Base-by-base conservation (phyloP, 805 yeast genomes). In the Saccharomycopsis schoenii region DNA sequence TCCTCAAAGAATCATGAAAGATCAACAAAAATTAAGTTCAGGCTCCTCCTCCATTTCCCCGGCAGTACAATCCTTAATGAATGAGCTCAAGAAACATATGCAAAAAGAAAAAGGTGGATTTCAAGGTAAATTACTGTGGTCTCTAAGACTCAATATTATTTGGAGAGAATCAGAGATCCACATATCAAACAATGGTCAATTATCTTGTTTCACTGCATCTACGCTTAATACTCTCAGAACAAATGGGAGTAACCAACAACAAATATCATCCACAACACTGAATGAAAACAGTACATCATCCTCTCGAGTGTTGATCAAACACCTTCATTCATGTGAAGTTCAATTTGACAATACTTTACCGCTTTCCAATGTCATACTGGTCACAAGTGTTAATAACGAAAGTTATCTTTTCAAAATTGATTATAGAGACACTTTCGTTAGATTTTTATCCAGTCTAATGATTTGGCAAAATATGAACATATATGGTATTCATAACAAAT, bases 381-480 rank as follows among this genome's bases (percentile, higher is more conserved):
- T 47, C 1, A 47, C 52, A 47, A 47, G 52, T 24, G 34, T 47
- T 11, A 47, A 47, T 17, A 47, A 47, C 6, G 52, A 47, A 47
- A 24, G 52, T 21, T 47, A 47, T 24, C 21, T 47, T 12, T 47
- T 47, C 34, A 47, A 47, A 12, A 34, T 47, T 17, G 52, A 47
- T 24, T 5, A 47, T 47, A 47, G 21, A 47, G 52, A 47, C 21
- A 47, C 52, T 6, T 81, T 83, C 61, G 72, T 78, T 39, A 70
- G 73, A 52, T 67, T 84, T 25, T 66, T 83, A 29, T 72, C 80
- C 55, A 66, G 77, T 9, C 68, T 84, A 55, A 65, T 82, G 25
- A 80, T 83, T 59, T 84, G 89, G 89, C 83, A 82, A 63, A 74
- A 77, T 43, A 67, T 83, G 66, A 77, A 73, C 60, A 81, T 82